These are phyloP conservation scores for Candida labiduridarum DNA, from an alignment of 1,139 yeast genomes.

Conservation along the genomic window DNA sequence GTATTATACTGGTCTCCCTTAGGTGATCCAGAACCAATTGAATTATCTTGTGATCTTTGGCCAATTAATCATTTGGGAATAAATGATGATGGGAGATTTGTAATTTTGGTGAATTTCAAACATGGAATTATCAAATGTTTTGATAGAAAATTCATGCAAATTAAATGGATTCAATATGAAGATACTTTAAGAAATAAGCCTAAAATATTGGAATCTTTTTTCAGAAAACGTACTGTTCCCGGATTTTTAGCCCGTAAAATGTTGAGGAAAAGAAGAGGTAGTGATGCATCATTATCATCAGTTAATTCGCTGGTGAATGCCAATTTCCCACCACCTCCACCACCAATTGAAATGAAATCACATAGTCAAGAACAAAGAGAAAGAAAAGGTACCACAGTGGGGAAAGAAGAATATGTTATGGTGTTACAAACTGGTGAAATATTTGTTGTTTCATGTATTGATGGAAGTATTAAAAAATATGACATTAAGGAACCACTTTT, in stretches of 20 bases:
- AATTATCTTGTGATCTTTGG: slow-evolving; percentile 61
- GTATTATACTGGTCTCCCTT: slow-evolving; percentile 77
- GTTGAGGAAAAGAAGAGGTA: slow-evolving; percentile 27
- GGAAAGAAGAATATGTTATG: slow-evolving; percentile 32
- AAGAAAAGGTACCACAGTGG: slow-evolving; percentile 9
- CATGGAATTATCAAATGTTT: slow-evolving; percentile 58
- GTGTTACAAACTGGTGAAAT: slow-evolving; percentile 49
- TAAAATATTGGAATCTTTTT: slow-evolving; percentile 57
- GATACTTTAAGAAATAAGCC: slow-evolving; percentile 25
- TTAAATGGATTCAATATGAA: slow-evolving; percentile 45
- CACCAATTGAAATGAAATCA: slow-evolving; percentile 17
- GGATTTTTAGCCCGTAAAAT: slow-evolving; percentile 52
- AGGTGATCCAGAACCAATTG: slow-evolving; percentile 33
- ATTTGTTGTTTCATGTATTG: slow-evolving; percentile 48
- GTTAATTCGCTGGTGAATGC: slow-evolving; percentile 31
- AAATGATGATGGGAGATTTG: slow-evolving; percentile 60
- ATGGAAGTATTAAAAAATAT: slow-evolving; percentile 39
- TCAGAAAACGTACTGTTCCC: slow-evolving; percentile 56
- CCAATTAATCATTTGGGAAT: slow-evolving; percentile 66
- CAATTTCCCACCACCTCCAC: slow-evolving; percentile 35
- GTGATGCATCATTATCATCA: slow-evolving; percentile 28
- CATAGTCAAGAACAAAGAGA: slow-evolving; percentile 12
- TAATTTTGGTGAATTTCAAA: slow-evolving; percentile 57
- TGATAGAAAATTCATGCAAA: slow-evolving; percentile 54
- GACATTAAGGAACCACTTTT: slow-evolving; percentile 20